Percentiles rank a stretch among this genome's conserved stretches.
Conservation (phyloP, 176 grass and related monocot species). For the Musa troglodytarum region DNA sequence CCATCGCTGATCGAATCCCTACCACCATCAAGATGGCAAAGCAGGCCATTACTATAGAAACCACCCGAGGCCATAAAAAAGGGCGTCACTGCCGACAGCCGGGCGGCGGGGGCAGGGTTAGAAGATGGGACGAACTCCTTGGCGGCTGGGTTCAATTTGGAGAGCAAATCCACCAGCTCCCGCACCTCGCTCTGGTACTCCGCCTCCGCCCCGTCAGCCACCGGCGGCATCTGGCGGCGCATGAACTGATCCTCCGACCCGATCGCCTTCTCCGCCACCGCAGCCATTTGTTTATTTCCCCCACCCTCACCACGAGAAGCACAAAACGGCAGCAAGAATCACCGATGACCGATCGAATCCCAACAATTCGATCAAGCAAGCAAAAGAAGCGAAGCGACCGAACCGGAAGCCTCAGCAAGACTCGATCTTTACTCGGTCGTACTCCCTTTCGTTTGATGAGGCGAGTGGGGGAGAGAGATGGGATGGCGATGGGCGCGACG, state of each 20-base stretch:
- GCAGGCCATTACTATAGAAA: neutral
- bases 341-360: too few relatives aligned
- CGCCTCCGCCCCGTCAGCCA: conserved; percentile 31
- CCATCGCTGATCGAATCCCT: conserved; percentile 36
- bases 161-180: conserved; percentile 85
- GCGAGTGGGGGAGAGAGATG: too few relatives aligned
- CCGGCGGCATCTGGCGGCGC: neutral
- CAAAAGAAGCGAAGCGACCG: too few relatives aligned
- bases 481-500: too few relatives aligned
- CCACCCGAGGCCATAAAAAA: conserved; percentile 1
- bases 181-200: conserved; percentile 80
- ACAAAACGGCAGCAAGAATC: too few relatives aligned
- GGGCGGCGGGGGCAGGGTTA: neutral
- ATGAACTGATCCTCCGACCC: conserved; percentile 2
- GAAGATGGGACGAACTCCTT: conserved; percentile 87
- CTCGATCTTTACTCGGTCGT: too few relatives aligned
- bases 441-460: too few relatives aligned
- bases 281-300: conserved; percentile 39
- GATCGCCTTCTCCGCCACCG: conserved; percentile 49
- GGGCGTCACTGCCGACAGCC: neutral
- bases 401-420: too few relatives aligned
- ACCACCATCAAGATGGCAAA: conserved; percentile 4
- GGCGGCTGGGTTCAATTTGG: conserved; percentile 82
- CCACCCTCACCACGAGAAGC: neutral
- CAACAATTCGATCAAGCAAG: too few relatives aligned